Percentiles rank a stretch among this genome's conserved stretches.
These are phyloP conservation scores for Macrophomina tecta DNA, from an alignment of 2,329 filamentous ascomycete genomes.

Conservation along the genomic window DNA sequence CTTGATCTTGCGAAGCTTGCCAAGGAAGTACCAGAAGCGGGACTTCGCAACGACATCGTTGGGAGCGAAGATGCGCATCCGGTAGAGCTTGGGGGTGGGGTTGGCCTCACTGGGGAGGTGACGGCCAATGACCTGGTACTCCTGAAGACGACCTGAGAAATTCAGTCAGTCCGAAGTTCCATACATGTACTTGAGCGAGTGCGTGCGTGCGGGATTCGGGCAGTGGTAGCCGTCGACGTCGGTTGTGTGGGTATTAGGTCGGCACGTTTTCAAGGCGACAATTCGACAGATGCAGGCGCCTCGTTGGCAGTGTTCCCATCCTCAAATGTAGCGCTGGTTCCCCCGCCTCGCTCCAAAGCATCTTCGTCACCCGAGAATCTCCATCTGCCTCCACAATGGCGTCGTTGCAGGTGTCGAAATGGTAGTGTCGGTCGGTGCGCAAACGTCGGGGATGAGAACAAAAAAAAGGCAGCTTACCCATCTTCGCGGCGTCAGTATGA, in stretches of 20 bases:
- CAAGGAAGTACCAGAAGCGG: constrained; percentile 99
- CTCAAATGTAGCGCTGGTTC: not conserved
- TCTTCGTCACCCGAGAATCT: not conserved
- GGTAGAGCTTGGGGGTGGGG: constrained; percentile 97
- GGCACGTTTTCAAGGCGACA: not conserved
- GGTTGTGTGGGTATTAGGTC: not conserved
- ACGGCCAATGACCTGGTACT: constrained; percentile 99
- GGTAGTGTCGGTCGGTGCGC: constrained; percentile 13
- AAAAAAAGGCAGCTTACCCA: constrained; percentile 31
- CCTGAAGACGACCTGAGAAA: constrained; percentile 92
- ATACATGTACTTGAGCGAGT: not conserved
- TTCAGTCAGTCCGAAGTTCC: constrained; percentile 15
- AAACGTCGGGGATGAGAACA: constrained; percentile 2
- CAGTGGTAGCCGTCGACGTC: not conserved
- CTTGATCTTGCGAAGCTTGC: constrained; percentile 99
- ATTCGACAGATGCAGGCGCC: not conserved
- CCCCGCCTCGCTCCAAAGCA: not conserved
- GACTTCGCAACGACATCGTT: constrained; percentile 99
- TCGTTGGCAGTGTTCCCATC: not conserved
- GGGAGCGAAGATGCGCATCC: constrained; percentile 99
- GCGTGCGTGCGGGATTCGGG: not conserved
- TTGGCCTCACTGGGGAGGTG: constrained; percentile 97
- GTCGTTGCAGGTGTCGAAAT: constrained; percentile 15
- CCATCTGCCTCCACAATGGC: constrained; percentile 9
- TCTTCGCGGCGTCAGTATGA: constrained; percentile 29